These are phyloP conservation scores for Caloboletus firmus DNA, from an alignment of 1,284 basidiomycete species.

Conservation along the genomic window DNA sequence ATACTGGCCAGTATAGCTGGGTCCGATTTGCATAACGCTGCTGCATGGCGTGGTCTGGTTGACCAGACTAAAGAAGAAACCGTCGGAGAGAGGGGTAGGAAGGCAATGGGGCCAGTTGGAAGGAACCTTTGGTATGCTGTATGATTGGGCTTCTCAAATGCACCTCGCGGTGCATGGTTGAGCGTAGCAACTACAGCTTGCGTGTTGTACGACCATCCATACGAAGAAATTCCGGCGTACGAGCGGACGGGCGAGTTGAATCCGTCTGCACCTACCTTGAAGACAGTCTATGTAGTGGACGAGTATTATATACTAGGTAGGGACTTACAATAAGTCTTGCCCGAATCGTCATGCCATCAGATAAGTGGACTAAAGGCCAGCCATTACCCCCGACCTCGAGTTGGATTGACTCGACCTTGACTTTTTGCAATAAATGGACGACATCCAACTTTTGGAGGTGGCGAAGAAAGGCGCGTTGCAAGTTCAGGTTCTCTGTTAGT, in stretches of 20 bases:
- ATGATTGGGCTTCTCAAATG: constrained; percentile 64
- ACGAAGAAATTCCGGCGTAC: constrained; percentile 85
- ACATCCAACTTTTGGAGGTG: constrained; percentile 46
- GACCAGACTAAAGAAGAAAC: constrained; percentile 95
- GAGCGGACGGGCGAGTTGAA: constrained; percentile 90
- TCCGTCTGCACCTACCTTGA: constrained; percentile 92
- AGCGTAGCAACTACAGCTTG: constrained; percentile 93
- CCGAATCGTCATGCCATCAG: constrained; percentile 60
- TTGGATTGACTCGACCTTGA: constrained; percentile 66
- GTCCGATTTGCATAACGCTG: constrained; percentile 69
- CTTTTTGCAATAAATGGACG: constrained; percentile 62
- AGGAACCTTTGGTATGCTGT: constrained; percentile 95
- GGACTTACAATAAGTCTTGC: constrained; percentile 70
- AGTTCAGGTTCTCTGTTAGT: constrained; percentile 87
- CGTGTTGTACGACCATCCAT: constrained; percentile 90
- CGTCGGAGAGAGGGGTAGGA: constrained; percentile 80
- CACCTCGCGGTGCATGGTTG: constrained; percentile 59
- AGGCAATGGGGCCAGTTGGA: constrained; percentile 93
- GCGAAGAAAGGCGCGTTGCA: constrained; percentile 78
- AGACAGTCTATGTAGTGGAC: constrained; percentile 14
- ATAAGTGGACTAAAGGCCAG: constrained; percentile 77
- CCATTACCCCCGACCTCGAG: constrained; percentile 43
- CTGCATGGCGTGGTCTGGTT: constrained; percentile 76
- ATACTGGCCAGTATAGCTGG: constrained; percentile 68
- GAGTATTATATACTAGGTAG: neutral